phyloP scores from a whole-genome alignment of 768 basidiomycete genomes.

The Termitomyces sp. region DNA sequence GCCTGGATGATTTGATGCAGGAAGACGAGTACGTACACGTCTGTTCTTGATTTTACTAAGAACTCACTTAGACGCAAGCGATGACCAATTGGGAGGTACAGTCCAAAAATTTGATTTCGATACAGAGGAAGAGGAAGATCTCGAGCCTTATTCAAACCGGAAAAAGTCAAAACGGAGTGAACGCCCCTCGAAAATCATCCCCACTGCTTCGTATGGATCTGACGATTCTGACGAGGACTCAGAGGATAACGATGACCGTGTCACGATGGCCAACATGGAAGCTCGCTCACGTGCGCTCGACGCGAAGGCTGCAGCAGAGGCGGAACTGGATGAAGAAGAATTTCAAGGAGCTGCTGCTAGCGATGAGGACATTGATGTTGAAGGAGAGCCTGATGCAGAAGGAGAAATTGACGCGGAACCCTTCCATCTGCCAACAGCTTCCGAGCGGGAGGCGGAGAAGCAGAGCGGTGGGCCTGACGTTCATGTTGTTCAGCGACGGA shows the following conservation, averaged over 20 bases:
- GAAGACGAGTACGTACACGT: conserved; percentile 37
- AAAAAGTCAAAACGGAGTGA: conserved; percentile 54
- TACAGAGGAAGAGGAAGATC: conserved; percentile 47
- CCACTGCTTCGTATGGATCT: conserved; percentile 46
- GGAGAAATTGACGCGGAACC: conserved; percentile 44
- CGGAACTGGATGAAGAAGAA: conserved; percentile 65
- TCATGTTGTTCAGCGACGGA: conserved; percentile 71
- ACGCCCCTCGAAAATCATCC: conserved; percentile 45
- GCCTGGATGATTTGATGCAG: conserved; percentile 48
- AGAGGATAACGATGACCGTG: conserved; percentile 46
- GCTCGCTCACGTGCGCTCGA: conserved; percentile 77
- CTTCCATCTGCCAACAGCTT: conserved; percentile 66
- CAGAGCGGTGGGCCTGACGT: conserved; percentile 66
- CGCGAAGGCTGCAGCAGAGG: conserved; percentile 60
- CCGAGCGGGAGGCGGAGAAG: conserved; percentile 73
- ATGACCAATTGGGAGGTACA: conserved; percentile 46
- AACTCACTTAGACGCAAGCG: conserved; percentile 29
- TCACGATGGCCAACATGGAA: conserved; percentile 81
- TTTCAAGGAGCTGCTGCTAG: conserved; percentile 51
- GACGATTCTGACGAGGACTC: conserved; percentile 45
- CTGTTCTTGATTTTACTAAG: not conserved
- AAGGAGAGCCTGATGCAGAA: conserved; percentile 42
- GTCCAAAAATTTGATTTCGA: conserved; percentile 62
- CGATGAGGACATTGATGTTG: conserved; percentile 40
- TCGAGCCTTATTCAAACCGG: conserved; percentile 29